phyloP scores from a whole-genome alignment of 2,329 filamentous ascomycete species.

The Ophidiomyces ophidiicola region DNA sequence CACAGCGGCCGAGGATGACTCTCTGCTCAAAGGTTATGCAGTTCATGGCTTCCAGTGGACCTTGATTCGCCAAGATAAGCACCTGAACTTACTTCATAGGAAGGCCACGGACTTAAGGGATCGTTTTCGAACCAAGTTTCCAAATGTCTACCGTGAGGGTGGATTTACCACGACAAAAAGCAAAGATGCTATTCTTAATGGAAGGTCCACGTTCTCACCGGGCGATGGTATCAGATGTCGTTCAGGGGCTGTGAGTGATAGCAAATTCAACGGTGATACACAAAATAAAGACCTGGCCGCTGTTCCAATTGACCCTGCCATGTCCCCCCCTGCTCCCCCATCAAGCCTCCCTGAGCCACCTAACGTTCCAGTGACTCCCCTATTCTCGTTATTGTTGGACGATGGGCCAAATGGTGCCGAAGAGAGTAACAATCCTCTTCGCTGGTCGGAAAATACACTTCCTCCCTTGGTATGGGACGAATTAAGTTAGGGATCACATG shows the following conservation, averaged over 20 bases:
- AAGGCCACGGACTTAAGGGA: constrained; percentile 49
- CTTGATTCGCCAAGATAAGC: constrained; percentile 43
- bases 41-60: constrained; percentile 51
- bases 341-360: constrained; percentile 17
- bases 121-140: constrained; percentile 48
- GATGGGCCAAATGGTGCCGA: constrained; percentile 19
- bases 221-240: background rate
- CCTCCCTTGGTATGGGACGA: constrained; percentile 34
- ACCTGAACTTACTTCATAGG: constrained; percentile 40
- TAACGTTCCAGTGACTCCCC: constrained; percentile 7
- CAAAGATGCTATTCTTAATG: constrained; percentile 11
- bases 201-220: background rate
- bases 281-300: background rate
- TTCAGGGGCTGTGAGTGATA: background rate
- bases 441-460: constrained; percentile 31
- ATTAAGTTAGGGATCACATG: constrained; percentile 15
- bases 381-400: constrained; percentile 26
- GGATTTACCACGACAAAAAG: constrained; percentile 29
- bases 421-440: constrained; percentile 11
- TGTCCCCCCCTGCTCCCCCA: constrained; percentile 24
- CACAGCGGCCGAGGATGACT: constrained; percentile 45
- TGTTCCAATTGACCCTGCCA: constrained; percentile 23
- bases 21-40: constrained; percentile 46
- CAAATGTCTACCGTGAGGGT: constrained; percentile 42
- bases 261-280: background rate